Evolutionary conservation across 2,329 filamentous ascomycete genomes (phyloP), one percentile per base, ranked within the genome.

Genomic region (Fusarium transvaalense): DNA sequence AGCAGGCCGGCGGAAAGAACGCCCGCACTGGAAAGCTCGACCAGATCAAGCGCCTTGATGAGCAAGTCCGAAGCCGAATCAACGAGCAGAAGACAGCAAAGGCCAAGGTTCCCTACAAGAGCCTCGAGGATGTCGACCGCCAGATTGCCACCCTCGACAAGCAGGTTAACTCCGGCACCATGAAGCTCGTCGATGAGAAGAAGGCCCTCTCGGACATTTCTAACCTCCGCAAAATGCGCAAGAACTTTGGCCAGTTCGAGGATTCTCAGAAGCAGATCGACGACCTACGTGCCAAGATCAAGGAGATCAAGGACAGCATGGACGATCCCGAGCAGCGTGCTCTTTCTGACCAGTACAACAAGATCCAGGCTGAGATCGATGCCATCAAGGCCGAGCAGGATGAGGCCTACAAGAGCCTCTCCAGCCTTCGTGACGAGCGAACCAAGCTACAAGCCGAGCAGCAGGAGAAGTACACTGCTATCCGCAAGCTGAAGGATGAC

Each of bases 141-240:
- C 89, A 96, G 81, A 96, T 98, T 74, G 86, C 88, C 63, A 85
- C 85, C 53, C 89, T 97, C 55, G 92, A 97, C 71, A 91, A 91
- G 81, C 88, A 95, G 78, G 94, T 98, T 74, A 92, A 97, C 79
- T 88, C 89, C 35, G 95, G 95, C 69, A 91, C 88, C 78, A 94
- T 99, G 91, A 97, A 94, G 83, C 85, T 99, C 52, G 96, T 98
- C 13, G 96, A 99, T 75, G 96, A 98, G 88, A 97, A 93, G 86
- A 98, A 97, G 87, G 90, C 93, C 10, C 86, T 98, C 21, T 83
- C 87, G 51, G 93, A 97, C 75, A 91, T 97, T 74, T 92, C 91
- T 48, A 91, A 83, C 78, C 84, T 98, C 71, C 91, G 92, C 80
- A 97, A 97, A 85, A 88, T 92, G 76, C 92, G 92, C 83, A 98